Conservation (phyloP, 352 stramenopile genomes). For the Pythium sukuiense region DNA sequence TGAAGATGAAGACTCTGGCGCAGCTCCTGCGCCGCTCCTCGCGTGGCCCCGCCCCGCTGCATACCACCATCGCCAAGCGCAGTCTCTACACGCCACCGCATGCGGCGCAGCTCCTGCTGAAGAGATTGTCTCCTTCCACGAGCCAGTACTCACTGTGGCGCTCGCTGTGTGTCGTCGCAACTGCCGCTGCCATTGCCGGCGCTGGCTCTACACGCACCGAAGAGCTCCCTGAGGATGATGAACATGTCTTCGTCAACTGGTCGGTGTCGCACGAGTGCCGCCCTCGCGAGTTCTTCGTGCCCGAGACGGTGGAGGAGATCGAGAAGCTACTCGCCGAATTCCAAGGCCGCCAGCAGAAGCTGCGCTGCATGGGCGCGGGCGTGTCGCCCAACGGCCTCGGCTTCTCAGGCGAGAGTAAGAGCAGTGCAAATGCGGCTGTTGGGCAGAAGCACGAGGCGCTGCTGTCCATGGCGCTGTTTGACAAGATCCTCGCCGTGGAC, state of each 20-base stretch:
- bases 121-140: background rate
- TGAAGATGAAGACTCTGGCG: background rate
- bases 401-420: constrained; percentile 60
- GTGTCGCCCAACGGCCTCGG: constrained; percentile 97
- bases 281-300: constrained; percentile 62
- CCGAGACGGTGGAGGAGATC: constrained; percentile 71
- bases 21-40: background rate
- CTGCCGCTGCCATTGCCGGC: background rate
- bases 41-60: background rate
- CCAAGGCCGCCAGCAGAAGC: constrained; percentile 66
- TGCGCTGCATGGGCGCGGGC: constrained; percentile 94
- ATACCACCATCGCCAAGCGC: background rate
- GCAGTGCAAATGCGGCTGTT: background rate
- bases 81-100: background rate
- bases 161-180: constrained; percentile 8
- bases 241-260: constrained; percentile 83
- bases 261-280: constrained; percentile 77
- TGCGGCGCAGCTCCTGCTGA: background rate
- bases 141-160: background rate
- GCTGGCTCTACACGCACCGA: background rate
- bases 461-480: constrained; percentile 91
- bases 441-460: constrained; percentile 63
- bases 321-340: constrained; percentile 59
- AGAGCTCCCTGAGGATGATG: constrained; percentile 31
- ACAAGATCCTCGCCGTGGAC: constrained; percentile 29